Conservation (phyloP, 2,329 filamentous ascomycete genomes). For the Alternaria sp. region DNA sequence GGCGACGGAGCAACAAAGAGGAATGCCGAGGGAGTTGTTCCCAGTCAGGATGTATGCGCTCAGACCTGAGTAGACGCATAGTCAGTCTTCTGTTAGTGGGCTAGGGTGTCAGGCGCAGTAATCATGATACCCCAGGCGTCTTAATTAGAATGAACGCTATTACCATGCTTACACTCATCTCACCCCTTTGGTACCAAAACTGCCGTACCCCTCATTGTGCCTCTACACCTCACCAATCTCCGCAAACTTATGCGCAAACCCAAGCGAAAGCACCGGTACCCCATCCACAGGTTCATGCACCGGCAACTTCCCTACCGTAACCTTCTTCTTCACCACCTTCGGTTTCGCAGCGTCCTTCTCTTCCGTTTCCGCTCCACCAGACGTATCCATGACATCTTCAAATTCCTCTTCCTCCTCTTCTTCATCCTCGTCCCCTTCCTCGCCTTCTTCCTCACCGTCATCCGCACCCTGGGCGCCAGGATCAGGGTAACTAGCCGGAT, state of each 20-base stretch:
- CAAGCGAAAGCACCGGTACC: constrained; percentile 28
- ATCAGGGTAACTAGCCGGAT: constrained; percentile 6
- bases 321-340: constrained; percentile 10
- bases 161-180: neutral
- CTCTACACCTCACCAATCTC: constrained; percentile 22
- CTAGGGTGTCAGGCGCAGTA: constrained; percentile 2
- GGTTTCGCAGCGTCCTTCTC: constrained; percentile 8
- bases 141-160: neutral
- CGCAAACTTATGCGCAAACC: constrained; percentile 33
- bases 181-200: neutral
- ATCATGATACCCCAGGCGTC: constrained; percentile 8
- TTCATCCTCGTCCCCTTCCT: constrained; percentile 20
- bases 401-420: constrained; percentile 27
- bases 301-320: constrained; percentile 3
- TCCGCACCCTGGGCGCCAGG: constrained; percentile 8
- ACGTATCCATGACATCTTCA: constrained; percentile 27
- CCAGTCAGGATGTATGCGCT: constrained; percentile 82
- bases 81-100: neutral
- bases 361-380: constrained; percentile 7
- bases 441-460: constrained; percentile 19
- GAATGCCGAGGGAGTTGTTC: constrained; percentile 71
- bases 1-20: constrained; percentile 53
- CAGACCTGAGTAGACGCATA: constrained; percentile 54
- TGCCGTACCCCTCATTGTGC: neutral
- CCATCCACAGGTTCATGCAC: constrained; percentile 22